Base-by-base conservation (phyloP, 192 early-diverging fungal genomes). In the Umbelopsis ramanniana region DNA sequence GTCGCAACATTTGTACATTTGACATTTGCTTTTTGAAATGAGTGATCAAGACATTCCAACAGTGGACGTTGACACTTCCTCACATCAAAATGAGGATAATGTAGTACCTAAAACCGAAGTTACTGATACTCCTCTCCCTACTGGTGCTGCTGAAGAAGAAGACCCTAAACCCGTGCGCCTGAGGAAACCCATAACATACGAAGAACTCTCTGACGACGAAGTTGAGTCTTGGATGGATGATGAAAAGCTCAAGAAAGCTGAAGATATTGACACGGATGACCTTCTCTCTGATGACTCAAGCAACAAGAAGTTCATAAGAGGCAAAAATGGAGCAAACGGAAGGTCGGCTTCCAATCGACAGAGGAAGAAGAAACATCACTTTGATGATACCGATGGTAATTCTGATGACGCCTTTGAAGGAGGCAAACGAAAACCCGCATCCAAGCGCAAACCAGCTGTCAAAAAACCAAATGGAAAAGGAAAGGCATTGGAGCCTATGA, bases 401-500 rank as follows among this genome's bases (percentile, higher is more conserved):
- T 47, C 40, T 24, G 46, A 68, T 24, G 67, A 68, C 6, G 67
- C 67, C 15, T 63, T 63, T 26, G 75, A 76, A 14, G 66, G 54
- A 60, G 17, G 48, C 4, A 76, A 47, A 11, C 37, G 38, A 21
- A 53, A 71, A 46, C 55, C 47, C 50, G 24, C 52, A 7, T 17
- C 60, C 70, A 45, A 47, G 15, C 63, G 69, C 19, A 76, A 76
- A 40, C 29, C 69, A 21, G 52, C 48, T 35, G 52, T 33, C 33
- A 68, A 71, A 40, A 76, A 76, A 33, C 11, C 50, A 43, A 75
- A 54, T 23, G 48, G 29, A 70, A 48, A 69, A 66, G 45, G 43
- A 15, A 52, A 68, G n/a, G 22, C 38, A 2, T 45, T 52, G 21
- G 57, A 67, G 11, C 68, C 63, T 35, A 70, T 54, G 63, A n/a